These are phyloP conservation scores for Carpinus viminea DNA, from an alignment of 306 rosid species.

Conservation along the genomic window DNA sequence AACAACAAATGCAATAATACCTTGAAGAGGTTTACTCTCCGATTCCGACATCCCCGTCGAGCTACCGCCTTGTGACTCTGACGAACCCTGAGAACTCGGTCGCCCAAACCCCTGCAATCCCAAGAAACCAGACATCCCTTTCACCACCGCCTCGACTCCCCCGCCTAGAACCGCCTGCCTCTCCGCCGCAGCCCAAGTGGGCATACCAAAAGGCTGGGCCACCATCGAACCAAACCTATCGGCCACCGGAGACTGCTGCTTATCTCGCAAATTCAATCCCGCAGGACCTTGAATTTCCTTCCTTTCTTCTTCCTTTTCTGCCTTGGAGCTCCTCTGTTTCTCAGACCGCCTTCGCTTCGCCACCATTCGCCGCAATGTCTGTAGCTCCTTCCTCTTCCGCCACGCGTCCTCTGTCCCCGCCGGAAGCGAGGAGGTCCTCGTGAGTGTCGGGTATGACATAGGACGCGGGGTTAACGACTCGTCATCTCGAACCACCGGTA, in stretches of 20 bases:
- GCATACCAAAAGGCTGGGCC: slow-evolving; percentile 37
- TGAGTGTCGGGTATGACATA: slow-evolving; percentile 35
- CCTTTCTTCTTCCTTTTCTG: slow-evolving; percentile 56
- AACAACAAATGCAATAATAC: slow-evolving; percentile 38
- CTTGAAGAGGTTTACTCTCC: slow-evolving; percentile 71
- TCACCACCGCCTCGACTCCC: slow-evolving; percentile 31
- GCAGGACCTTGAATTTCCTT: slow-evolving; percentile 32
- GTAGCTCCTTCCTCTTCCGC: slow-evolving; percentile 95
- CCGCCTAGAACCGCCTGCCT: slow-evolving; percentile 49
- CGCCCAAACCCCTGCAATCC: slow-evolving; percentile 45
- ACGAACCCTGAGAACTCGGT: slow-evolving; percentile 66
- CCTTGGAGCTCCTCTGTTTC: slow-evolving; percentile 65
- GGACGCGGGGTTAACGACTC: slow-evolving; percentile 31
- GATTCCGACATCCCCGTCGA: slow-evolving; percentile 79
- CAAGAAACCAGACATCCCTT: slow-evolving; percentile 37
- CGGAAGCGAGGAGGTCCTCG: slow-evolving; percentile 82
- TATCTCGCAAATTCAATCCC: slow-evolving; percentile 36
- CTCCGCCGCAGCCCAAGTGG: slow-evolving; percentile 37
- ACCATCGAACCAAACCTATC: slow-evolving; percentile 26
- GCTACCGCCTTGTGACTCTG: slow-evolving; percentile 80
- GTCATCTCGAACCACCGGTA: slow-evolving; percentile 57
- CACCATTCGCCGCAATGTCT: slow-evolving; percentile 80
- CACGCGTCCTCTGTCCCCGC: slow-evolving; percentile 89
- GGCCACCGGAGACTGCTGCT: neutral
- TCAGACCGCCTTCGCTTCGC: slow-evolving; percentile 84